Percentiles rank a stretch among this genome's conserved stretches.
Conservation (phyloP, 768 basidiomycete genomes). For the Phaeotremella skinneri region DNA sequence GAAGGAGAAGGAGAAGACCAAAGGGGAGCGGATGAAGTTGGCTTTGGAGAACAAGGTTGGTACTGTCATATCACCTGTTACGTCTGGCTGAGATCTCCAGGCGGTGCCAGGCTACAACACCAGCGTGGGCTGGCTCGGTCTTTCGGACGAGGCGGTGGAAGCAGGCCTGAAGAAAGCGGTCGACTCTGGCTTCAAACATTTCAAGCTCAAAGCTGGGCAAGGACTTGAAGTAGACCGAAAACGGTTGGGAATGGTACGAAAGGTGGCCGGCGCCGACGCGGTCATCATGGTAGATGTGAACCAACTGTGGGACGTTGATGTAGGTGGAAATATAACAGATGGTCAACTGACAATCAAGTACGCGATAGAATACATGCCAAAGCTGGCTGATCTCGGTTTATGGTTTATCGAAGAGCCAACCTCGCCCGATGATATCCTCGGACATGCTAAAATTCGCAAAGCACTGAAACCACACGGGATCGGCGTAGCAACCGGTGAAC, state of each 20-base stretch:
- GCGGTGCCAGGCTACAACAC: conserved; percentile 85
- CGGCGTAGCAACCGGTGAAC: conserved; percentile 88
- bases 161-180: conserved; percentile 66
- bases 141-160: conserved; percentile 40
- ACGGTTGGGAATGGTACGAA: conserved; percentile 78
- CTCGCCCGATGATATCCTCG: conserved; percentile 82
- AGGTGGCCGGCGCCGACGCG: conserved; percentile 84
- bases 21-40: conserved; percentile 68
- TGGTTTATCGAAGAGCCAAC: conserved; percentile 86
- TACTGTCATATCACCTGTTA: neutral
- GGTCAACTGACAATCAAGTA: conserved; percentile 65
- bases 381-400: conserved; percentile 54
- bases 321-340: neutral
- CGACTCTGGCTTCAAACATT: conserved; percentile 83
- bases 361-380: conserved; percentile 83
- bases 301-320: conserved; percentile 55
- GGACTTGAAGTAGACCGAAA: conserved; percentile 72
- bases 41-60: conserved; percentile 57
- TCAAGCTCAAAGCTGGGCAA: conserved; percentile 88
- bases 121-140: conserved; percentile 82
- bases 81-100: neutral
- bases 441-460: conserved; percentile 57
- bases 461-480: conserved; percentile 72
- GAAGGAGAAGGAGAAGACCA: conserved; percentile 67
- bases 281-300: conserved; percentile 95